phyloP scores from a whole-genome alignment of 768 basidiomycete species.

The Polyporus arcularius region DNA sequence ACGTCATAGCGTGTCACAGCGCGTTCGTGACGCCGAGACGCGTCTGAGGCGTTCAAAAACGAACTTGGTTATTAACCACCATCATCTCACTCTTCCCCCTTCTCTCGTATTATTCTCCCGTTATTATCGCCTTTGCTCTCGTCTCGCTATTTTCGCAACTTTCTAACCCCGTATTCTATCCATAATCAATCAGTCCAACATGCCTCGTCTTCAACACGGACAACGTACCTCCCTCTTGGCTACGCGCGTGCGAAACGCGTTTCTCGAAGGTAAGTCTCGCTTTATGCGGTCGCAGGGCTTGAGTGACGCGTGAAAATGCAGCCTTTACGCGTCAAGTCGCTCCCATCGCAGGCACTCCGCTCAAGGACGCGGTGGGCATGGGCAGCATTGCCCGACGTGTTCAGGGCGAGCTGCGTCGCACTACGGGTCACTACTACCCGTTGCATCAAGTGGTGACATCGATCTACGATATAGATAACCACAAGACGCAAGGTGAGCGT shows the following conservation, averaged over 20 bases:
- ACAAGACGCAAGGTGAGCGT: background rate
- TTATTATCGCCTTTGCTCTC: background rate
- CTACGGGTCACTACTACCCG: conserved; percentile 9
- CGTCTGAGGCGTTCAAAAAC: background rate
- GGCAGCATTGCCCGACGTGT: conserved; percentile 13
- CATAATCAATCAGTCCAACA: background rate
- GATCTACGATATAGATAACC: conserved; percentile 5
- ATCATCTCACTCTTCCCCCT: background rate
- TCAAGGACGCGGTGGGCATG: background rate
- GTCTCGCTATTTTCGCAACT: background rate
- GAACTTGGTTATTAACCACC: background rate
- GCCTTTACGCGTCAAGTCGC: background rate
- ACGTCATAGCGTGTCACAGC: background rate
- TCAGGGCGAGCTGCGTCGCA: conserved; percentile 10
- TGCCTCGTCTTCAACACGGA: conserved; percentile 17
- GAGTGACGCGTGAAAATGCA: background rate
- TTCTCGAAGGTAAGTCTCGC: conserved; percentile 8
- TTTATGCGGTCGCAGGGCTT: background rate
- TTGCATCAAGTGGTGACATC: conserved; percentile 10
- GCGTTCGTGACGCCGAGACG: background rate
- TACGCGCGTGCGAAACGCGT: conserved; percentile 2
- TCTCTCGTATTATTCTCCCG: background rate
- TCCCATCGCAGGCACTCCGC: too few relatives aligned
- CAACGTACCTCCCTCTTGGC: conserved; percentile 7
- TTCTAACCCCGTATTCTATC: background rate